phyloP scores from a whole-genome alignment of 2,329 filamentous ascomycete species.

The Colletotrichum spinosum region DNA sequence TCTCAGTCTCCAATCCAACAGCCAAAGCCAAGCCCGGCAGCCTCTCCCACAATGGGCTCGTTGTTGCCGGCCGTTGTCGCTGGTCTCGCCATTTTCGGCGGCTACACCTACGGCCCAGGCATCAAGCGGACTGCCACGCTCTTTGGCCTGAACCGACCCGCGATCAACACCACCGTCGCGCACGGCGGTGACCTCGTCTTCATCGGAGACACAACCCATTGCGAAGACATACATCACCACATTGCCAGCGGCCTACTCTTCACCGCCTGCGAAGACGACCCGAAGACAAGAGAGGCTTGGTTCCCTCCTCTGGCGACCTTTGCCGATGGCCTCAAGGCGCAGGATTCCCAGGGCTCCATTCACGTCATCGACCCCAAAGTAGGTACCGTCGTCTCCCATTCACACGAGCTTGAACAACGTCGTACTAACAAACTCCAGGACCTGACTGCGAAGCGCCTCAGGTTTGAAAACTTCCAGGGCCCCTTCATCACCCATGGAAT shows the following conservation, averaged over 20 bases:
- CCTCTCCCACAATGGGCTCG: conserved; percentile 14
- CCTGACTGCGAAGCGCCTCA: conserved; percentile 48
- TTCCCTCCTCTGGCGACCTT: conserved; percentile 62
- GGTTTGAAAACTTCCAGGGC: conserved; percentile 61
- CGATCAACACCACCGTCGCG: conserved; percentile 39
- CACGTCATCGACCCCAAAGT: conserved; percentile 67
- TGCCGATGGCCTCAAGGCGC: conserved; percentile 50
- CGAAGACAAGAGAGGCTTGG: conserved; percentile 57
- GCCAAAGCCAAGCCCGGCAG: too few species aligned
- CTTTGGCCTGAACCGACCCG: conserved; percentile 44
- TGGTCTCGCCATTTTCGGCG: conserved; percentile 25
- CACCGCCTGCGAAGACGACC: conserved; percentile 64
- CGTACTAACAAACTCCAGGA: conserved; percentile 42
- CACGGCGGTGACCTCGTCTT: conserved; percentile 47
- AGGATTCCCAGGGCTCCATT: conserved; percentile 55
- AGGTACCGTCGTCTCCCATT: too few species aligned
- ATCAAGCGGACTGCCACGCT: conserved; percentile 30
- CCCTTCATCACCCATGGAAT: conserved; percentile 71
- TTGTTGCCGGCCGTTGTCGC: conserved; percentile 24
- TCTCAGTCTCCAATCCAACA: too few species aligned
- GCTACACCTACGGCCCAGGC: conserved; percentile 19
- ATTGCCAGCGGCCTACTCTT: conserved; percentile 60
- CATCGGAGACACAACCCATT: conserved; percentile 65
- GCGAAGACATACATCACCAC: conserved; percentile 71
- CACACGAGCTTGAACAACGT: conserved; percentile 33